A percentile compares a stretch with the other conserved stretches of the same genome.
These are phyloP conservation scores for Wallemia ichthyophaga DNA, from an alignment of 1,284 basidiomycete species.

Conservation along the genomic window DNA sequence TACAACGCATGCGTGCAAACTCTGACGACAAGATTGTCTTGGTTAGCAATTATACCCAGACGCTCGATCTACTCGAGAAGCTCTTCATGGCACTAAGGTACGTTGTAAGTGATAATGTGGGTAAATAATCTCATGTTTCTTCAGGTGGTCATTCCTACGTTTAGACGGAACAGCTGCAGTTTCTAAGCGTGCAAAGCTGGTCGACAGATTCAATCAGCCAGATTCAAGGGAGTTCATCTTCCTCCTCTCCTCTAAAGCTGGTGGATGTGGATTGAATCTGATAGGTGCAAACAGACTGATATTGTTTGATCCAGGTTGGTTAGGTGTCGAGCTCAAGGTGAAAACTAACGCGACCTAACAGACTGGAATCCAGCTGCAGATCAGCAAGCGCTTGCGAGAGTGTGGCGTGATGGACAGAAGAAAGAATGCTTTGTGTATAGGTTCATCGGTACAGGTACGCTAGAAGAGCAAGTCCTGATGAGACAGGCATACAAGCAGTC, in stretches of 20 bases:
- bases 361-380: slow-evolving; percentile 98
- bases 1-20: slow-evolving; percentile 45
- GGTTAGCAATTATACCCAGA: slow-evolving; percentile 96
- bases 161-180: slow-evolving; percentile 83
- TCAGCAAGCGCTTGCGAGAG: slow-evolving; percentile 89
- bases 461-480: slow-evolving; percentile 97
- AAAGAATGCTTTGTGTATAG: slow-evolving; percentile 98
- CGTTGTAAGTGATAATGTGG: slow-evolving; percentile 9
- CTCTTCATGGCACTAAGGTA: slow-evolving; percentile 59
- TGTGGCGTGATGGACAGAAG: slow-evolving; percentile 99
- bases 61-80: slow-evolving; percentile 75
- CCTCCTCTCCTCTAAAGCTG: slow-evolving; percentile 81
- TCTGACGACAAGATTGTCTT: slow-evolving; percentile 93
- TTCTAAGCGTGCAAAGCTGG: slow-evolving; percentile 81
- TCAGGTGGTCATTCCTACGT: slow-evolving; percentile 68
- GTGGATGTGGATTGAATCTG: slow-evolving; percentile 91
- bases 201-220: slow-evolving; percentile 91
- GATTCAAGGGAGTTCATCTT: slow-evolving; percentile 85
- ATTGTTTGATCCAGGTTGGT: slow-evolving; percentile 69
- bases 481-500: slow-evolving; percentile 87
- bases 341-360: slow-evolving; percentile 12
- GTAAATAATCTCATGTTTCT: not conserved
- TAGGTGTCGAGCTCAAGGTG: slow-evolving; percentile 5
- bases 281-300: slow-evolving; percentile 90
- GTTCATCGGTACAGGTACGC: slow-evolving; percentile 88